Conservation (phyloP, 345 rosid species). For the Eucalyptus sp. region DNA sequence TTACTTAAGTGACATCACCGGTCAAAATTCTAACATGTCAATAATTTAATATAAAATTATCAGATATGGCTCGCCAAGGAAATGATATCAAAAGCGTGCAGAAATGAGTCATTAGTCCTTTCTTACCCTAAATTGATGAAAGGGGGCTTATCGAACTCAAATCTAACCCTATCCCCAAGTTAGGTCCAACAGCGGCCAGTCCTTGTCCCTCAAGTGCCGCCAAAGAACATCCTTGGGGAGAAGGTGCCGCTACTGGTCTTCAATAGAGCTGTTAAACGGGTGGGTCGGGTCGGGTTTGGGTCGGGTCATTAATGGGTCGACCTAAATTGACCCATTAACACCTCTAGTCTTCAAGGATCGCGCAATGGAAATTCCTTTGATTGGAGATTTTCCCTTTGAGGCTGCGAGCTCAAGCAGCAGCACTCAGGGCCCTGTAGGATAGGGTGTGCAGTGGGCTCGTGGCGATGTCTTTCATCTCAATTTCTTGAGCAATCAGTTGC, state of each 20-base stretch:
- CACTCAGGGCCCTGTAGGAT: not conserved
- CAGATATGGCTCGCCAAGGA: rapidly evolving
- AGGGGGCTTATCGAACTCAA: not conserved
- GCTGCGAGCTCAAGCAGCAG: not conserved
- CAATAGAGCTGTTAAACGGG: not conserved
- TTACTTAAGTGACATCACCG: not conserved
- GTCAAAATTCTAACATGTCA: not conserved
- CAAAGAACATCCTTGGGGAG: not conserved
- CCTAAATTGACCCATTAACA: no score
- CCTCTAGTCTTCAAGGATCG: no score
- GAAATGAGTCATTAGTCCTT: not conserved
- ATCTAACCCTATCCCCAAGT: not conserved
- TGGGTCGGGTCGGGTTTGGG: no score
- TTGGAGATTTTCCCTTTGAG: not conserved
- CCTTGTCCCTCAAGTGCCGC: not conserved
- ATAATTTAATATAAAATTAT: not conserved
- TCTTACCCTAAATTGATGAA: not conserved
- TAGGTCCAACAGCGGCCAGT: not conserved
- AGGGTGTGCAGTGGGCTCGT: not conserved
- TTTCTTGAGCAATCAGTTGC: not conserved
- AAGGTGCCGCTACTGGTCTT: not conserved
- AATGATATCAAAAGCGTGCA: not conserved
- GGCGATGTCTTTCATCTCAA: not conserved
- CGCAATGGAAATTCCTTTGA: no score
- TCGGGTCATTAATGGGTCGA: no score